Base-by-base conservation (phyloP, 306 rosid genomes). In the Prunus kanzakura region DNA sequence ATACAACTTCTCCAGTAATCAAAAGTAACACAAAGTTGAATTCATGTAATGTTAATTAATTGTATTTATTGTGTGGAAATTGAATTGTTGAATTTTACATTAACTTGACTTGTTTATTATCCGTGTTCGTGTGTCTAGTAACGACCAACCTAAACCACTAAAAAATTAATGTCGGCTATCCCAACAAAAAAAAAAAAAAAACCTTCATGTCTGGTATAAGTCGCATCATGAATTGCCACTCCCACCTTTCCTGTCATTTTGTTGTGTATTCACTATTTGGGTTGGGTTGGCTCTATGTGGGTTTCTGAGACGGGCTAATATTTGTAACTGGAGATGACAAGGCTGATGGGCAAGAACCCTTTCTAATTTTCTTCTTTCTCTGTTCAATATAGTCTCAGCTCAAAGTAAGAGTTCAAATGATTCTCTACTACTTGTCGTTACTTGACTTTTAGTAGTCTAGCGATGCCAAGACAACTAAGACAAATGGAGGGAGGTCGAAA, bases 1-100 rank as follows among this genome's bases (percentile, higher is more conserved):
- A 38, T 38, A 38, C 43, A 7, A 38, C 0, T 6, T 38, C 0
- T 38, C 2, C 0, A 6, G 0, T 38, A 38, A 38, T 8, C 0
- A 6, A 38, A 38, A 23, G 25, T 23, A 23, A 23, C 25, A 23
- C 1, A 0, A 25, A 52, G 19, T 15, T 52, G 22, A 52, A 52
- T 52, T 52, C 20, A 51, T 51, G 2, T 51, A 16, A 52, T 52
- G 0, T 10, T 52, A 16, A 20, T 52, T 52, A 18, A 18, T 3
- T 20, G 14, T 56, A 13, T 56, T 20, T 20, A 56, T n/a, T 12
- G 11, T 10, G 62, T 20, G 11, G 11, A 56, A 20, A 56, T 56
- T 56, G 1, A 13, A 56, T 56, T 56, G 22, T 56, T 56, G 27
- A 56, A 25, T 4, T 55, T 9, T 20, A 23, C 27, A n/a, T 23